Base-by-base conservation (phyloP, 108 stramenopile genomes). In the Mediolabrus comicus region DNA sequence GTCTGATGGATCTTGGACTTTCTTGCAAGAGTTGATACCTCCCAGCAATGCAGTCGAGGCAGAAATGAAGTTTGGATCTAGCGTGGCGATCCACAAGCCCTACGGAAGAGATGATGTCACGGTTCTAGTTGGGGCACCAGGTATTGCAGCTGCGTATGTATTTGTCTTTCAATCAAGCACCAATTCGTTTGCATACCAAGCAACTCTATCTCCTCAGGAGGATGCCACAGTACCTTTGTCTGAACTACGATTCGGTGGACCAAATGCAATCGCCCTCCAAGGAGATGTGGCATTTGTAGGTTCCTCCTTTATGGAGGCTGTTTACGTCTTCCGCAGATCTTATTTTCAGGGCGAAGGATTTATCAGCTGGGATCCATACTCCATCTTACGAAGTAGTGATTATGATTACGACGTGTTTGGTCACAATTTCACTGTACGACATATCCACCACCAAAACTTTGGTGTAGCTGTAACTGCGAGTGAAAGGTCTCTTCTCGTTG, bases 321-420 rank as follows among this genome's bases (percentile, higher is more conserved):
- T 82, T 11, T 84, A 79, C 53, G 46, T 87, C 26, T 88, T 57
- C 58, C 63, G 75, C 32, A 34, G 80, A n/a, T 65, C 79, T 19
- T 75, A 30, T 52, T 54, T 82, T 46, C 0, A 27, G 7, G 62
- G 34, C 19, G 22, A 57, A 43, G 69, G 64, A 4, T 76, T 61
- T 69, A 59, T 83, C 61, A 49, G 54, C 14, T 81, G 80, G 87
- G 81, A 81, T 7, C 49, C 74, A 17, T 63, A 62, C 53, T 56
- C 67, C 7, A 38, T 30, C 10, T 12, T 67, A 24, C 28, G 61
- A 51, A 38, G 53, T 43, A 41, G 31, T 34, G 88, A 89, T 55
- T 92, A 83, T 53, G 87, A 89, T 62, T 89, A 85, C 65, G 85
- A 87, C 36, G 65, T 87, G 4, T 81, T 76, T 59, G 79, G 60